phyloP scores from a whole-genome alignment of 2,329 filamentous ascomycete species.

The Claviceps capensis region DNA sequence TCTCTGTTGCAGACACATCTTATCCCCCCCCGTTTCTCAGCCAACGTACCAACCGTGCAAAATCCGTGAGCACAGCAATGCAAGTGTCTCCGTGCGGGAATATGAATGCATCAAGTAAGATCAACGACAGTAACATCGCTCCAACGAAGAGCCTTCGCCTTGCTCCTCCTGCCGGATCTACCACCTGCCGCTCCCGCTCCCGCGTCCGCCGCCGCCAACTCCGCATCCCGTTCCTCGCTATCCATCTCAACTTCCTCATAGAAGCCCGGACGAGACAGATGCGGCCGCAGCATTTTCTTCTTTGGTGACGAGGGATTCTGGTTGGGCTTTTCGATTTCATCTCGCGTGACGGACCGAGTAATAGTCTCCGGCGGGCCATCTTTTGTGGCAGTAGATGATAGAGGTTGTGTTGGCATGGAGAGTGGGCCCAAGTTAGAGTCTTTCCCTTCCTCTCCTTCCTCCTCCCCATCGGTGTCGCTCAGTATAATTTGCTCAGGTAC shows the following conservation, averaged over 20 bases:
- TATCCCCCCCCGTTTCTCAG: no score
- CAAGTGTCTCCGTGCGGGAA: neutral
- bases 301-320: conserved; percentile 8
- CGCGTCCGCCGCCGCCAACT: conserved; percentile 6
- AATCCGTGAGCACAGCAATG: neutral
- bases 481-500: neutral
- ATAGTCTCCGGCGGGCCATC: neutral
- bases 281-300: conserved; percentile 27
- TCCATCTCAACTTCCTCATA: conserved; percentile 20
- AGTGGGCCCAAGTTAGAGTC: conserved; percentile 8
- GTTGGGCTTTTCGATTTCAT: neutral
- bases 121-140: conserved; percentile 22
- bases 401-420: neutral
- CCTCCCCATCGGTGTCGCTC: neutral
- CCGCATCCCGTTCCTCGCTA: conserved; percentile 13
- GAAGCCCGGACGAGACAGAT: conserved; percentile 24
- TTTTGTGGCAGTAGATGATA: neutral
- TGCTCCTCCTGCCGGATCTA: conserved; percentile 1
- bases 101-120: conserved; percentile 11
- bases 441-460: conserved; percentile 1
- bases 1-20: no score
- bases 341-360: neutral
- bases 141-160: conserved; percentile 10
- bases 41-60: no score
- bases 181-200: conserved; percentile 7